Conservation (phyloP, 331 rosid genomes). For the Quercus lobata region DNA sequence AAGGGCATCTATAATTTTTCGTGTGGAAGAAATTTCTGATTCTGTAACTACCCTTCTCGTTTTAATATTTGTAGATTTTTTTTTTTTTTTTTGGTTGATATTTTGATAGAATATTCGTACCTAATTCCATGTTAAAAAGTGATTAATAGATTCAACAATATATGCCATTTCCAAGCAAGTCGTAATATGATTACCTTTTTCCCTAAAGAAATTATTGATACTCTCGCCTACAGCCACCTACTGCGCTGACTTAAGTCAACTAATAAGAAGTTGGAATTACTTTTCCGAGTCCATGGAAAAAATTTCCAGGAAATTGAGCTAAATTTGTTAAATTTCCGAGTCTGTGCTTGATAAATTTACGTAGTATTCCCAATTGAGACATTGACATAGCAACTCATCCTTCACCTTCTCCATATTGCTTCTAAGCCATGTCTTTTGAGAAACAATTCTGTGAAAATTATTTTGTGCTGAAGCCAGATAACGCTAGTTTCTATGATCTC, state of each 20-base stretch:
- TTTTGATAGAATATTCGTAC: no score
- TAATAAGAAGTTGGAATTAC: background rate
- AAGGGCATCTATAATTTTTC: no score
- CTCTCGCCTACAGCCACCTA: no score
- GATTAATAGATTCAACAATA: no score
- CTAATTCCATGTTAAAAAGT: no score
- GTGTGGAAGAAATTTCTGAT: no score
- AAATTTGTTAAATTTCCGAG: background rate
- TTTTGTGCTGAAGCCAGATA: slow-evolving; percentile 42
- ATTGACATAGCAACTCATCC: slow-evolving; percentile 9
- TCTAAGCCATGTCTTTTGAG: slow-evolving; percentile 21
- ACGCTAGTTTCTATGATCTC: slow-evolving; percentile 43
- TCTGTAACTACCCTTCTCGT: no score
- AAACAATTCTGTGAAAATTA: slow-evolving; percentile 19
- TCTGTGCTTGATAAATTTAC: background rate
- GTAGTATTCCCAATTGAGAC: background rate
- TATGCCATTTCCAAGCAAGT: no score
- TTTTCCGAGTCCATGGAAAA: background rate
- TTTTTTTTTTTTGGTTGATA: no score
- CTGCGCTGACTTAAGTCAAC: background rate
- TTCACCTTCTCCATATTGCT: slow-evolving; percentile 2
- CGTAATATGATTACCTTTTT: background rate
- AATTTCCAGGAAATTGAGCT: background rate
- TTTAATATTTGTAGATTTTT: no score
- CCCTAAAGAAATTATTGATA: background rate